Evolutionary conservation across 768 basidiomycete species (phyloP).

Genomic region (Agaricus subrufescens): DNA sequence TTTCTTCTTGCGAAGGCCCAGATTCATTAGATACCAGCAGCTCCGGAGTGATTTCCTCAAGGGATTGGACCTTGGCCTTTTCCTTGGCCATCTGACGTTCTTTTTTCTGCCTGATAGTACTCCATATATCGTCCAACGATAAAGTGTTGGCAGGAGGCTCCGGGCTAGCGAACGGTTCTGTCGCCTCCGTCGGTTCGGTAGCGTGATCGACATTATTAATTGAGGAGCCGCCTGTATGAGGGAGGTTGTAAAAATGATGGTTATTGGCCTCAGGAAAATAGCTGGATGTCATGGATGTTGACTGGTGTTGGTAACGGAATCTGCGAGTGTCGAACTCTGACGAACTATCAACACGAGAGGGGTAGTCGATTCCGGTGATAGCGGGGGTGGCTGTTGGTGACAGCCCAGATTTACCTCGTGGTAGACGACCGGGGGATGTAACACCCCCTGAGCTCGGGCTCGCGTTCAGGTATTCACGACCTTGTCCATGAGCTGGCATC

Average conservation of each 20-base stretch:
- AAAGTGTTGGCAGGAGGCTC: constrained; percentile 35
- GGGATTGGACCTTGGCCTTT: constrained; percentile 66
- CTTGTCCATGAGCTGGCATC: constrained; percentile 19
- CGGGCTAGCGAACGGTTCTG: too few species aligned
- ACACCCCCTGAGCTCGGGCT: constrained; percentile 6
- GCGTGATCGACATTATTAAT: constrained; percentile 31
- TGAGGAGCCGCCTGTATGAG: constrained; percentile 35
- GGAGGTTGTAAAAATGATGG: constrained; percentile 26
- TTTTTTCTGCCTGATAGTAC: constrained; percentile 58
- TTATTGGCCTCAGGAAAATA: background rate
- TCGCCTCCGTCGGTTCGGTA: too few species aligned
- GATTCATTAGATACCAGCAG: constrained; percentile 17
- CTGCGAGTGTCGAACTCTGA: constrained; percentile 29
- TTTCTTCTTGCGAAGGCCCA: constrained; percentile 17
- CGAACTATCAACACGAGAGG: constrained; percentile 33
- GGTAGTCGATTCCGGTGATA: constrained; percentile 45
- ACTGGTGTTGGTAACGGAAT: constrained; percentile 21
- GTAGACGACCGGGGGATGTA: constrained; percentile 1
- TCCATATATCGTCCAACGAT: constrained; percentile 62
- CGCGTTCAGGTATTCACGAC: constrained; percentile 8
- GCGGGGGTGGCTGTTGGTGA: constrained; percentile 39
- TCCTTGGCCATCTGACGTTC: constrained; percentile 62
- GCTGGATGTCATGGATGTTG: background rate
- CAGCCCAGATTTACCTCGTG: constrained; percentile 20
- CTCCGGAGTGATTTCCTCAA: constrained; percentile 43